phyloP scores from a whole-genome alignment of 75 land plant genomes.

The Selaginella moellendorffii region DNA sequence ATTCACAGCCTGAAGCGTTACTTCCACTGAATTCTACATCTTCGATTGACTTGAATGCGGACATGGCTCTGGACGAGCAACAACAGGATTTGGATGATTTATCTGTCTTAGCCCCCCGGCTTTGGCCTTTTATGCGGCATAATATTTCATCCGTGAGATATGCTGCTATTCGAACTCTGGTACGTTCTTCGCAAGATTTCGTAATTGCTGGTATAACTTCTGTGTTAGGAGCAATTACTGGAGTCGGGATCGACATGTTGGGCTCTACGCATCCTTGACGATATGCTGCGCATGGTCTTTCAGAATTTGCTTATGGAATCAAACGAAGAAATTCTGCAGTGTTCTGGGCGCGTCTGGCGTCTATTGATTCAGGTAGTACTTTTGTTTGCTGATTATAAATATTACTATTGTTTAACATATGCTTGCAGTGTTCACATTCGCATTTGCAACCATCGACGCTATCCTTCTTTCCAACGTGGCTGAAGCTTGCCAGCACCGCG shows the following conservation, averaged over 20 bases:
- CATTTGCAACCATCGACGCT: neutral
- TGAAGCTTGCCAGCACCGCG: conserved; percentile 80
- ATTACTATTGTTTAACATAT: too few species aligned
- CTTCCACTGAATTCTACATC: conserved; percentile 19
- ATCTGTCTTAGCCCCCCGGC: conserved; percentile 63
- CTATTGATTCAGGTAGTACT: conserved; percentile 62
- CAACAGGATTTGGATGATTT: conserved; percentile 20
- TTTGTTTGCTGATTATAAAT: neutral
- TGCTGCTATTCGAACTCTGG: conserved; percentile 86
- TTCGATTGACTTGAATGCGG: conserved; percentile 58
- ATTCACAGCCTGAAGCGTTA: conserved; percentile 76
- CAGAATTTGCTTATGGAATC: conserved; percentile 90
- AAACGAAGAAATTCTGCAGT: conserved; percentile 55
- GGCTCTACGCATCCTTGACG: conserved; percentile 77
- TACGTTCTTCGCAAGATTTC: conserved; percentile 21
- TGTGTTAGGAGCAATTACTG: conserved; percentile 65
- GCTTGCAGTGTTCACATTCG: neutral
- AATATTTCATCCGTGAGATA: conserved; percentile 83
- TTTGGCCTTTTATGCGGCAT: conserved; percentile 99
- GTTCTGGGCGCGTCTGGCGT: conserved; percentile 89
- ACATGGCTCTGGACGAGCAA: conserved; percentile 25
- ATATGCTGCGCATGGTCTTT: conserved; percentile 74
- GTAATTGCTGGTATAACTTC: too few species aligned
- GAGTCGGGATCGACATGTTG: conserved; percentile 65
- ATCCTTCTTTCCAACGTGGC: conserved; percentile 58